Conservation (phyloP, 2,329 filamentous ascomycete species). For the Fusarium virguliforme region DNA sequence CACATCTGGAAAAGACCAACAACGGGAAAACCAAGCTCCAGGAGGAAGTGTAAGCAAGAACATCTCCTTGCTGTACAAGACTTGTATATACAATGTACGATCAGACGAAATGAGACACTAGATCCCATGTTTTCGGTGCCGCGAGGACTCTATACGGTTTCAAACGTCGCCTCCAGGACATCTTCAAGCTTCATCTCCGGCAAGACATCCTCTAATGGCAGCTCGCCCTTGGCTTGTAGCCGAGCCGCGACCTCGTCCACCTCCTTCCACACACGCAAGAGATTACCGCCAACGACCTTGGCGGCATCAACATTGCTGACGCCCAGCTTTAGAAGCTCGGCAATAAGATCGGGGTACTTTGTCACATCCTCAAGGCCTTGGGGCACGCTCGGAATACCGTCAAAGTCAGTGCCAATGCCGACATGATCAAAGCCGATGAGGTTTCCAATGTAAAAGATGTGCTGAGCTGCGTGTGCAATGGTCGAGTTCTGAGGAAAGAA, state of each 20-base stretch:
- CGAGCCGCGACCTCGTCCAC: constrained; percentile 80
- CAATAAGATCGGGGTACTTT: constrained; percentile 84
- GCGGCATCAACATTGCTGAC: constrained; percentile 81
- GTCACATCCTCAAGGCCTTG: constrained; percentile 87
- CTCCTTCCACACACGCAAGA: constrained; percentile 87
- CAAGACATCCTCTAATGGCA: constrained; percentile 69
- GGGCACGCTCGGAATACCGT: constrained; percentile 79
- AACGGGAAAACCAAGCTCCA: constrained; percentile 9
- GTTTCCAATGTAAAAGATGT: constrained; percentile 86
- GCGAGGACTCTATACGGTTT: constrained; percentile 17
- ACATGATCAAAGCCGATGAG: constrained; percentile 90
- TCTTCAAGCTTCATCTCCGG: constrained; percentile 35
- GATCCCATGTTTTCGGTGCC: constrained; percentile 21
- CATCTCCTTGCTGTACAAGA: constrained; percentile 51
- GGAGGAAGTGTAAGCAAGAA: constrained; percentile 19
- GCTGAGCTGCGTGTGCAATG: constrained; percentile 82
- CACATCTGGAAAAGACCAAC: constrained; percentile 15
- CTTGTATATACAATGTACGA: constrained; percentile 54
- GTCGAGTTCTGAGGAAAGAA: constrained; percentile 79
- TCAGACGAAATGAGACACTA: constrained; percentile 41
- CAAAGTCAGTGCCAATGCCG: constrained; percentile 91
- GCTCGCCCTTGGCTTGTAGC: constrained; percentile 73
- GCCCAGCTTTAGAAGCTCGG: constrained; percentile 80
- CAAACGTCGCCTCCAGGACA: constrained; percentile 13
- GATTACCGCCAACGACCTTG: constrained; percentile 84